These are phyloP conservation scores for Aspergillus arachidicola DNA, from an alignment of 2,329 filamentous ascomycete species.

Conservation along the genomic window DNA sequence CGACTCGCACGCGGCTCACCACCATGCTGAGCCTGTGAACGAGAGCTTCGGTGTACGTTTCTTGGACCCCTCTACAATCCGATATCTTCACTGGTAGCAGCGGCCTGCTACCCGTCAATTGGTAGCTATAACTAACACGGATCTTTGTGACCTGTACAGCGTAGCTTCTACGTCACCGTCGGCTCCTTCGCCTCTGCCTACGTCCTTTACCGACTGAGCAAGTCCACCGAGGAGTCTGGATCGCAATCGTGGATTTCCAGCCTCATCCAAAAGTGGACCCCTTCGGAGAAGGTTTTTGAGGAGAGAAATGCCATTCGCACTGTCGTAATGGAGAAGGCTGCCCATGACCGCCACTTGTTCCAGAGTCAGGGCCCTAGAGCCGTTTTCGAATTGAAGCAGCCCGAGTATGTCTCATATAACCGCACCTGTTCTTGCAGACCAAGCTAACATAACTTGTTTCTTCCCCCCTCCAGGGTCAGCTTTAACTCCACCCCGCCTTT, in stretches of 20 bases:
- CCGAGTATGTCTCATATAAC: conserved; percentile 59
- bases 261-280: conserved; percentile 59
- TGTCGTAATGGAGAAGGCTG: conserved; percentile 64
- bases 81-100: conserved; percentile 5
- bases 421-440: not conserved
- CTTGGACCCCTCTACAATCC: conserved; percentile 17
- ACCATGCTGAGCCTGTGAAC: conserved; percentile 47
- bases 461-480: conserved; percentile 49
- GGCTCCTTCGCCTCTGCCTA: conserved; percentile 46
- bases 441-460: conserved; percentile 11
- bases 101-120: conserved; percentile 1
- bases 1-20: conserved; percentile 44
- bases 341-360: conserved; percentile 64
- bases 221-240: conserved; percentile 41
- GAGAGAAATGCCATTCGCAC: conserved; percentile 63
- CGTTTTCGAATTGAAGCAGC: conserved; percentile 60
- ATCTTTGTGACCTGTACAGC: conserved; percentile 34
- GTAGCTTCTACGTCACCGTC: conserved; percentile 50
- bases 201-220: conserved; percentile 45
- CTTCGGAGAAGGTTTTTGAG: conserved; percentile 56
- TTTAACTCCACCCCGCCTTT: conserved; percentile 64
- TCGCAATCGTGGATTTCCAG: conserved; percentile 44
- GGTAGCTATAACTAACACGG: conserved; percentile 21
- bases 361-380: conserved; percentile 44
- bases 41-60: conserved; percentile 50